phyloP scores from a whole-genome alignment of 345 rosid genomes.

The Mercurialis annua region DNA sequence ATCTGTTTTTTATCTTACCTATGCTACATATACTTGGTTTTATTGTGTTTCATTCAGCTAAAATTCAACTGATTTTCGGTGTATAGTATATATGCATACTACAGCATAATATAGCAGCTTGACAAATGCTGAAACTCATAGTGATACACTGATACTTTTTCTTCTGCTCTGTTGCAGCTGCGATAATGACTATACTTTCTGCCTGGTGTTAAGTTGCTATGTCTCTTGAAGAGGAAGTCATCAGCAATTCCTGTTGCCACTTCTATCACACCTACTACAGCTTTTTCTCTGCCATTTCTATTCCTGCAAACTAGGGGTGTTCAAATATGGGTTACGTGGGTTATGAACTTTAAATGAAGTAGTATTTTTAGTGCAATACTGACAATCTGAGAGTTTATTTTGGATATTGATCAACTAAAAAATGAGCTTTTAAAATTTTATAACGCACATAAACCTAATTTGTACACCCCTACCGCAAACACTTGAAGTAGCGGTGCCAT shows the following conservation, averaged over 20 bases:
- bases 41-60: not conserved
- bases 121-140: not conserved
- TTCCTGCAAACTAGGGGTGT: constrained; percentile 4
- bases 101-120: not conserved
- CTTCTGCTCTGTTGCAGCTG: not conserved
- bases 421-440: too few species aligned
- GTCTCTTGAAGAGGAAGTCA: not conserved
- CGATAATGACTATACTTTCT: not conserved
- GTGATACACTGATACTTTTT: not conserved
- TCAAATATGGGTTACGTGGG: too few species aligned
- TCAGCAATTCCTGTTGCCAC: not conserved
- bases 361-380: too few species aligned
- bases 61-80: not conserved
- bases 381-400: too few species aligned
- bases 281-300: constrained; percentile 4
- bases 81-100: not conserved
- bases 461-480: too few species aligned
- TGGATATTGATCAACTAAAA: too few species aligned
- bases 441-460: too few species aligned
- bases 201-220: not conserved
- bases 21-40: not conserved
- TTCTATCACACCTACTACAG: not conserved
- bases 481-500: constrained; percentile 16
- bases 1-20: not conserved
- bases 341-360: too few species aligned